Conservation (phyloP, 1,284 basidiomycete species). For the Pholiota adiposa region DNA sequence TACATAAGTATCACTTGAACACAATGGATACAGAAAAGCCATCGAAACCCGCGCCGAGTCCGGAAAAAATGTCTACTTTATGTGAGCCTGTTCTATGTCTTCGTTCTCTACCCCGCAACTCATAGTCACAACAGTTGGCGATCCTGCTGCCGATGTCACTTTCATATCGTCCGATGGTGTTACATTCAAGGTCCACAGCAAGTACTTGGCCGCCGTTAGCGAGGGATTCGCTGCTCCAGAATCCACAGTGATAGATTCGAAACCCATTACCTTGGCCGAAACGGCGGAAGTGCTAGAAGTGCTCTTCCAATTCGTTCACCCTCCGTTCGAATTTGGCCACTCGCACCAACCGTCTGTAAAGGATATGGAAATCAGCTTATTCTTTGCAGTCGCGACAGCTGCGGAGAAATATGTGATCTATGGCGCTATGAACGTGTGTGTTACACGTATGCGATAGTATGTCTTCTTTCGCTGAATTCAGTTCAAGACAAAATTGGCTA, state of each 20-base stretch:
- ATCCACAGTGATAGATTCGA: background rate
- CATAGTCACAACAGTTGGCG: conserved; percentile 22
- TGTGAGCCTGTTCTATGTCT: background rate
- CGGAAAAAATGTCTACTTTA: background rate
- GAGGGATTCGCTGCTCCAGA: conserved; percentile 24
- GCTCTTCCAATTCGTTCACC: conserved; percentile 15
- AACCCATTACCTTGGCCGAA: conserved; percentile 3
- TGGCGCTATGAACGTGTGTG: conserved; percentile 7
- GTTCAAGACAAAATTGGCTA: background rate
- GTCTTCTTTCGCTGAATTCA: background rate
- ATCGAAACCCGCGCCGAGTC: too few relatives aligned
- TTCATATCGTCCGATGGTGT: conserved; percentile 32
- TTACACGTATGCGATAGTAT: conserved; percentile 9
- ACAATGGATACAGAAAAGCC: too few relatives aligned
- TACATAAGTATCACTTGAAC: too few relatives aligned
- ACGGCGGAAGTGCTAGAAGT: conserved; percentile 7
- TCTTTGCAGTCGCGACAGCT: conserved; percentile 14
- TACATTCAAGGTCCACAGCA: conserved; percentile 30
- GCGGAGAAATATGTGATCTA: conserved; percentile 18
- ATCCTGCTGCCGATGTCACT: conserved; percentile 29
- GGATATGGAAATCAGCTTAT: background rate
- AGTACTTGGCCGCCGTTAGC: conserved; percentile 27
- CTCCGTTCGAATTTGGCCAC: background rate
- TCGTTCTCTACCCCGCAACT: background rate
- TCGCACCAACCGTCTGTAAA: conserved; percentile 8